Evolutionary conservation across 1,284 basidiomycete species (phyloP).

Genomic region (Mycena sp.): DNA sequence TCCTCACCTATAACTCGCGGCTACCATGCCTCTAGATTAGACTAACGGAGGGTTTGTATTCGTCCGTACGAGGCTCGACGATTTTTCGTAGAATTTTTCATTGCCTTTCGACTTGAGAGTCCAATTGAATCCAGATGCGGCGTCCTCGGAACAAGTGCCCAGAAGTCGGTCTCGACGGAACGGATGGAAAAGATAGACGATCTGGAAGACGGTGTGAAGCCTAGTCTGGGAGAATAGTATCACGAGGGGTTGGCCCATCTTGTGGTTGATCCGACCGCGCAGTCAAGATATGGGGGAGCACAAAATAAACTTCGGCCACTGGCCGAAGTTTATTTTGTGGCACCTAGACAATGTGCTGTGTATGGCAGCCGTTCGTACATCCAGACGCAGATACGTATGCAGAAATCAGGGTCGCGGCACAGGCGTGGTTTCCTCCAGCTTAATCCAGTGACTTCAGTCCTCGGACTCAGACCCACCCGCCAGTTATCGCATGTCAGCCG

Average conservation of each 20-base stretch:
- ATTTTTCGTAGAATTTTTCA: neutral
- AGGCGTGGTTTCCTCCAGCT: neutral
- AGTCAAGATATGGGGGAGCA: slow-evolving; percentile 14
- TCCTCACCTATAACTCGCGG: neutral
- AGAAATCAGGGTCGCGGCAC: slow-evolving; percentile 13
- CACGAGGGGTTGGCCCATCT: slow-evolving; percentile 6
- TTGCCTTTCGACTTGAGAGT: neutral
- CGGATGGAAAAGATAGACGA: slow-evolving; percentile 8
- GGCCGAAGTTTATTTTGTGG: neutral
- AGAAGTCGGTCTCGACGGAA: no score
- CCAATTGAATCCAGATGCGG: neutral
- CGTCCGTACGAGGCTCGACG: neutral
- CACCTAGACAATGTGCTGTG: neutral
- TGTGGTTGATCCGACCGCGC: slow-evolving; percentile 21
- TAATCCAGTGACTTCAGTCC: neutral
- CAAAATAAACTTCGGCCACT: neutral
- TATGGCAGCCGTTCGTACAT: neutral
- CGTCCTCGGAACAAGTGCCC: slow-evolving; percentile 5
- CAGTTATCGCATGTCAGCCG: slow-evolving; percentile 19
- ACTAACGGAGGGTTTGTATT: neutral
- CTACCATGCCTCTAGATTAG: slow-evolving; percentile 9
- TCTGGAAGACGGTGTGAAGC: slow-evolving; percentile 13
- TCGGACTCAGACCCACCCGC: slow-evolving; percentile 1
- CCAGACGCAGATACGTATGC: slow-evolving; percentile 7
- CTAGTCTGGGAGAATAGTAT: slow-evolving; percentile 12